A percentile compares a stretch with the other conserved stretches of the same genome.
Conservation (phyloP, 73 alveolate genomes). For the Paramecium tetraurelia region DNA sequence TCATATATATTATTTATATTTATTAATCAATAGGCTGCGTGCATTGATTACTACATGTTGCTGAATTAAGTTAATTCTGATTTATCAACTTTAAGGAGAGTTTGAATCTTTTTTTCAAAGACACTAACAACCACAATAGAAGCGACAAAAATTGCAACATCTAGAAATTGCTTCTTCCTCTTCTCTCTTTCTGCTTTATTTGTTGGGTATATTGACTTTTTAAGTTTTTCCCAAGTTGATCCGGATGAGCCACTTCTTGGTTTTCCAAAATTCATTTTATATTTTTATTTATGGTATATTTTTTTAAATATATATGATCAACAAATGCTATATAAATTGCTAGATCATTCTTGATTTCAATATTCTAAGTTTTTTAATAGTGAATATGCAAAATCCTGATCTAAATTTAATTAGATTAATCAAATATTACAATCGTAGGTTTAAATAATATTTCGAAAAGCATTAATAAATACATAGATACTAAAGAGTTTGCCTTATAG, state of each 20-base stretch:
- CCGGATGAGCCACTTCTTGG: neutral
- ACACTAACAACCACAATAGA: neutral
- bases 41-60: neutral
- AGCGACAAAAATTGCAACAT: constrained; percentile 26
- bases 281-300: constrained; percentile 18
- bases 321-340: neutral
- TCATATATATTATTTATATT: neutral
- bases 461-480: too few relatives aligned
- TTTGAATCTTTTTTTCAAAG: neutral
- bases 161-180: neutral
- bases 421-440: neutral
- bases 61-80: constrained; percentile 44
- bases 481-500: neutral
- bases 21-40: constrained; percentile 12
- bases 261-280: neutral
- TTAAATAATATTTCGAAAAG: neutral
- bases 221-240: constrained; percentile 4
- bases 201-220: constrained; percentile 13
- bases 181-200: constrained; percentile 12
- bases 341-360: neutral
- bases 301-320: neutral
- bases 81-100: constrained; percentile 26
- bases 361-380: neutral
- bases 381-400: neutral
- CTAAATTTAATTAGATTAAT: neutral